Evolutionary conservation across 2,329 filamentous ascomycete species (phyloP).

Genomic region (Botryotinia calthae): DNA sequence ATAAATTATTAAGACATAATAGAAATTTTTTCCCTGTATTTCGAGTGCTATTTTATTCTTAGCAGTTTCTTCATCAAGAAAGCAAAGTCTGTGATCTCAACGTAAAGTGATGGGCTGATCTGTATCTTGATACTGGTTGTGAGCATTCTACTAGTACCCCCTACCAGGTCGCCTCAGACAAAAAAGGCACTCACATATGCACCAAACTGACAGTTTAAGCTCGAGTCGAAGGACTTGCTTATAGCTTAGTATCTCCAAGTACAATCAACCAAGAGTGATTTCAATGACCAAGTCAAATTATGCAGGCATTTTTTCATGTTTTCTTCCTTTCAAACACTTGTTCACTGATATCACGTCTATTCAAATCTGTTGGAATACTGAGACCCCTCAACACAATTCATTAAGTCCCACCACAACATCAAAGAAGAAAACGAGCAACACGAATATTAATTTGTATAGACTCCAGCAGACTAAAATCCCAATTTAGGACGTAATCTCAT

Average conservation of each 20-base stretch:
- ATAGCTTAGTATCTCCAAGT: no score
- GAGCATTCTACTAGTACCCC: background rate
- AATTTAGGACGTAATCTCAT: background rate
- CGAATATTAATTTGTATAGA: background rate
- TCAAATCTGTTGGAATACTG: background rate
- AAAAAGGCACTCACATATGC: no score
- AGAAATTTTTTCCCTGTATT: background rate
- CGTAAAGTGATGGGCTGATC: no score
- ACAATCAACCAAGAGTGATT: background rate
- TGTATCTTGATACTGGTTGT: background rate
- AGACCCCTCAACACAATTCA: background rate
- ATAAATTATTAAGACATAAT: background rate
- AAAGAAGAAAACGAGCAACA: background rate
- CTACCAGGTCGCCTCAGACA: rapidly evolving
- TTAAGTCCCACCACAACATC: background rate
- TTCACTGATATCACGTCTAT: background rate
- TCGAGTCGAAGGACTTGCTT: no score
- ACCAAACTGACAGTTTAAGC: no score
- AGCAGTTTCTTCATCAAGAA: rapidly evolving
- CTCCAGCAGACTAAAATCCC: background rate
- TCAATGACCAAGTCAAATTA: background rate
- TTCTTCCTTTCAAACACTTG: background rate
- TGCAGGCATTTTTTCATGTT: background rate
- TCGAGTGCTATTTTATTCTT: background rate
- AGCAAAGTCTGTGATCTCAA: background rate